These are phyloP conservation scores for Vitellaria paradoxa DNA, from an alignment of 179 eudicot genomes.

Conservation along the genomic window DNA sequence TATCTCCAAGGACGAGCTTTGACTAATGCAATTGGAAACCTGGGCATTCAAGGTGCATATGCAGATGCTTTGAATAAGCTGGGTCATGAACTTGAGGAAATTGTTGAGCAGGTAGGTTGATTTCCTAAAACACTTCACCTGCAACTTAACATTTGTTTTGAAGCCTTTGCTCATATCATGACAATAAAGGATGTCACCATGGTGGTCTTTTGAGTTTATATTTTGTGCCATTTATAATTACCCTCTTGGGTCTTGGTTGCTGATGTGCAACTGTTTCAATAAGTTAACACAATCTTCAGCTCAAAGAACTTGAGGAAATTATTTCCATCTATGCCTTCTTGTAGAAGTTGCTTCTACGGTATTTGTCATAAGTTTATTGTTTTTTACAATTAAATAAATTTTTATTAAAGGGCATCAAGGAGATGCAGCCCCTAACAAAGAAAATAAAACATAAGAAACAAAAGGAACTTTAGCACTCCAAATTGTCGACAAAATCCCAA, in stretches of 20 bases:
- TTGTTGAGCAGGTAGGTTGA: conserved; percentile 66
- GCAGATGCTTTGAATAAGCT: conserved; percentile 79
- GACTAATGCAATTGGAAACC: conserved; percentile 95
- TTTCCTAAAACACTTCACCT: not conserved
- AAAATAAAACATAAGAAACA: too few relatives aligned
- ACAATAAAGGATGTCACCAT: not conserved
- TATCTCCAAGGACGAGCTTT: conserved; percentile 96
- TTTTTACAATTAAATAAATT: too few relatives aligned
- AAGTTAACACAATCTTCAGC: not conserved
- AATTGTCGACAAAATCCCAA: too few relatives aligned
- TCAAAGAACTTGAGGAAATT: not conserved
- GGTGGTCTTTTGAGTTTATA: not conserved
- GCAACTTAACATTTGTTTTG: not conserved
- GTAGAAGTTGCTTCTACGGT: not conserved
- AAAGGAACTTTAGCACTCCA: too few relatives aligned
- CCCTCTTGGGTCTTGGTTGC: not conserved
- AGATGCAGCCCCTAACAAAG: too few relatives aligned
- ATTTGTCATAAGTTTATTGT: not conserved
- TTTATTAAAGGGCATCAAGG: too few relatives aligned
- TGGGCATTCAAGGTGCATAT: conserved; percentile 77
- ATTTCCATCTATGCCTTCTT: not conserved
- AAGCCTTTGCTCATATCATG: not conserved
- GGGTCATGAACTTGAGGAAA: conserved; percentile 91
- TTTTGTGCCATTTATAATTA: not conserved
- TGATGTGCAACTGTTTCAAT: conserved; percentile 10